phyloP scores from a whole-genome alignment of 148 eudicot genomes.

The Heliamphora exappendiculata region DNA sequence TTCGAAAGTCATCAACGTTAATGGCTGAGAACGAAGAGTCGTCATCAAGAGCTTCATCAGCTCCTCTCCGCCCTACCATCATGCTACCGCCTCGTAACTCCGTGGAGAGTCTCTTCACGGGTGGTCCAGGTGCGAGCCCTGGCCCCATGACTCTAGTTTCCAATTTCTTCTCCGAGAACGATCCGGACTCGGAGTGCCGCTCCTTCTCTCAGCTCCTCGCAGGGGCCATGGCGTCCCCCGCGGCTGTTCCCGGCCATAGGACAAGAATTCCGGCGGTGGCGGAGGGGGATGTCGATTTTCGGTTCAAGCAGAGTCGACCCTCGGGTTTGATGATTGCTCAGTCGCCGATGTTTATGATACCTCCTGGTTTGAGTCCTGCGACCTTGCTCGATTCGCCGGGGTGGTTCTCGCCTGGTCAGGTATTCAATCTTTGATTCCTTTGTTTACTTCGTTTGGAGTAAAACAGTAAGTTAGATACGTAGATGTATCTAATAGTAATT shows the following conservation, averaged over 20 bases:
- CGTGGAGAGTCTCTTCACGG: conserved; percentile 38
- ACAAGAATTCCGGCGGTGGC: conserved; percentile 6
- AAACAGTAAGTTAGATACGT: background rate
- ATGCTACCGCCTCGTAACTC: conserved; percentile 45
- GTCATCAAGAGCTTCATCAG: conserved; percentile 10
- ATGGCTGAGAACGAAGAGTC: conserved; percentile 18
- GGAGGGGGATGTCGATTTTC: conserved; percentile 23
- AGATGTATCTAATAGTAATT: background rate
- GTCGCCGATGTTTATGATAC: conserved; percentile 37
- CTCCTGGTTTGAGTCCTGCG: conserved; percentile 69
- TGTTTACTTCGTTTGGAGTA: background rate
- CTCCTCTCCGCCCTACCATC: conserved; percentile 36
- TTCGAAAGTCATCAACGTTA: background rate
- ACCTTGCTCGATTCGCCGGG: conserved; percentile 68
- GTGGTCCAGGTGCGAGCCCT: conserved; percentile 60
- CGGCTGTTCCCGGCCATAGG: conserved; percentile 1
- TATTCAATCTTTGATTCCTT: conserved; percentile 6
- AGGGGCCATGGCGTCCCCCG: conserved; percentile 54
- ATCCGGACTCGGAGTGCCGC: conserved; percentile 55
- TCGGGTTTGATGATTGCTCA: conserved; percentile 37
- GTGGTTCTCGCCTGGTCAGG: conserved; percentile 52
- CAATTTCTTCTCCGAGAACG: conserved; percentile 62
- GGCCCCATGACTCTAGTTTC: conserved; percentile 79
- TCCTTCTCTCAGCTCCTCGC: conserved; percentile 88
- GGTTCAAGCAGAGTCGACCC: conserved; percentile 44